phyloP scores from a whole-genome alignment of 768 basidiomycete species.

The Phlebiopsis gigantea region DNA sequence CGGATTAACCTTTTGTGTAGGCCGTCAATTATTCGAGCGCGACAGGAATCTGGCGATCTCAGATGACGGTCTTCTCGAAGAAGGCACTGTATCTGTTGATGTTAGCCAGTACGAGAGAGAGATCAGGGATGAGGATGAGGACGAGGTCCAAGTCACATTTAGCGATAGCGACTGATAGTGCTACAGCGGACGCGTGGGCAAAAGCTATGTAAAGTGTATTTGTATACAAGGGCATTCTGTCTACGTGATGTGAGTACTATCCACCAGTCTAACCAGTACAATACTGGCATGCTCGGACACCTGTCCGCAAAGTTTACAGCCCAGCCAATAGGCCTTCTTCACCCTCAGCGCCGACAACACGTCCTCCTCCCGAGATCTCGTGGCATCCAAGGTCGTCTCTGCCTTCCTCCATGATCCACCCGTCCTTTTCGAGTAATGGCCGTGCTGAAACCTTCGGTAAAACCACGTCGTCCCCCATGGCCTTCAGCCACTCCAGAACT shows the following conservation, averaged over 20 bases:
- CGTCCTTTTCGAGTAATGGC: conserved; percentile 46
- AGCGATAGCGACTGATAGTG: conserved; percentile 68
- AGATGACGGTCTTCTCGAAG: conserved; percentile 80
- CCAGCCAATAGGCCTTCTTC: conserved; percentile 58
- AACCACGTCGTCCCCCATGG: conserved; percentile 49
- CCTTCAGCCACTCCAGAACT: conserved; percentile 65
- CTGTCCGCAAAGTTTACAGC: conserved; percentile 31
- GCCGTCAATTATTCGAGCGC: conserved; percentile 88
- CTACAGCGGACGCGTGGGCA: not conserved
- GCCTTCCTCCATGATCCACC: conserved; percentile 57
- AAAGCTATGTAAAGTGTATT: not conserved
- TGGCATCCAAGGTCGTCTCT: conserved; percentile 52
- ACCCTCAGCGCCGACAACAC: conserved; percentile 48
- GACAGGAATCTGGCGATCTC: conserved; percentile 63
- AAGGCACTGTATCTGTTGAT: conserved; percentile 84
- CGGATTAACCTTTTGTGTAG: conserved; percentile 35
- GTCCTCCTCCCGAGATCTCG: conserved; percentile 46
- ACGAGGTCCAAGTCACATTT: conserved; percentile 61
- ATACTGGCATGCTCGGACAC: not conserved
- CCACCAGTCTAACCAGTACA: not conserved
- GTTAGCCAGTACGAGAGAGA: conserved; percentile 82
- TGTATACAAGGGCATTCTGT: not conserved
- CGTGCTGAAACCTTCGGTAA: conserved; percentile 27
- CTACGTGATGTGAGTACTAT: not conserved
- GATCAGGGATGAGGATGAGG: conserved; percentile 51